Conservation (phyloP, 306 rosid species). For the Canavalia gladiata region DNA sequence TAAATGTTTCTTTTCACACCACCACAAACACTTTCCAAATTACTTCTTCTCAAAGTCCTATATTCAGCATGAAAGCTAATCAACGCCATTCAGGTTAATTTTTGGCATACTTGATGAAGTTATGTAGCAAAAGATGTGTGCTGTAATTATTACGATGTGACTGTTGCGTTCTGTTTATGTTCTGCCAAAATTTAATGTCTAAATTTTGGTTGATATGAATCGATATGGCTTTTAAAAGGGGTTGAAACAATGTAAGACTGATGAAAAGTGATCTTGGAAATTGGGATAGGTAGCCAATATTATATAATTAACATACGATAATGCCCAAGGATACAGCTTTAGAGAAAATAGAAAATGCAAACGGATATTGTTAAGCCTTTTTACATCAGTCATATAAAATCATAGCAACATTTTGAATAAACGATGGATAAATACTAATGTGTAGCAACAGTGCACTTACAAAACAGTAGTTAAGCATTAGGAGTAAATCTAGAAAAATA, state of each 20-base stretch:
- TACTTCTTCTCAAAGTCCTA: constrained; percentile 8
- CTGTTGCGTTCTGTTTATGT: background rate
- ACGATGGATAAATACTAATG: background rate
- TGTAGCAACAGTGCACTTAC: background rate
- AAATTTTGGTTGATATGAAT: background rate
- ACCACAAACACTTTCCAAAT: constrained; percentile 1
- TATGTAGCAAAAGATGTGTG: constrained; percentile 16
- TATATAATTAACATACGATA: background rate
- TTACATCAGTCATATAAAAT: constrained; percentile 27
- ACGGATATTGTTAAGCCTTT: constrained; percentile 22
- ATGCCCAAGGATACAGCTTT: constrained; percentile 19
- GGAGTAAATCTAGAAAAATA: background rate
- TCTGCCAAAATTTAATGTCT: background rate
- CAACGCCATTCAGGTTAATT: constrained; percentile 17
- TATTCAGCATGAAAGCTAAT: constrained; percentile 8
- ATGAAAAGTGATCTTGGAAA: background rate
- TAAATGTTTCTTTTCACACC: background rate
- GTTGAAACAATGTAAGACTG: background rate
- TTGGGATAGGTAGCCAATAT: background rate
- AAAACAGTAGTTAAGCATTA: constrained; percentile 2
- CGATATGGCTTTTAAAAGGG: background rate
- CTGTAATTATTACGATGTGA: background rate
- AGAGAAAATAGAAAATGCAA: constrained; percentile 22
- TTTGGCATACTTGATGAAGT: constrained; percentile 12
- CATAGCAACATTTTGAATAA: constrained; percentile 1